Base-by-base conservation (phyloP, 2,329 filamentous ascomycete genomes). In the Byssoonygena ceratinophila region DNA sequence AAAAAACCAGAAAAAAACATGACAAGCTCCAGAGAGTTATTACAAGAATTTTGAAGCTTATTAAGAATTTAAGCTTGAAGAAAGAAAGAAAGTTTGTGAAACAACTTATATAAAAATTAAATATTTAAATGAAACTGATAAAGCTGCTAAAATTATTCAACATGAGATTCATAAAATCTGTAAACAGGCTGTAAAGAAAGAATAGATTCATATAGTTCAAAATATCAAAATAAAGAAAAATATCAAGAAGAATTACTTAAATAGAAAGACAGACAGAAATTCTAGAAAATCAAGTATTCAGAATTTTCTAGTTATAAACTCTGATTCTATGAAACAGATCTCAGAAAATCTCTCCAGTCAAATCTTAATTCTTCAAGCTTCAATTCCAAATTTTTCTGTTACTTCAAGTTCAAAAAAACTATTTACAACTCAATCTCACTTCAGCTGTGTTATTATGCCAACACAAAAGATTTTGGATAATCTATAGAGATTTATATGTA, bases 11-110 rank as follows among this genome's bases (percentile, higher is more conserved):
- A 20, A 43, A 31, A 22, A 8, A 50, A 50, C 16, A 40, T 34
- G 11, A 46, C 12, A 54, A 54, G 41, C 40, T 51, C 18, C 40
- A 54, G 48, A n/a, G 44, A 14, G 32, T 12, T 14, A 47, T 51
- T 41, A 2, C 18, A 12, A 41, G 36, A 8, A 4, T 36, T 9
- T 14, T 32, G 14, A 23, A 49, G 27, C 18, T 18, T 14, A 4
- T 11, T 14, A 31, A n/a, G n/a, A n/a, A n/a, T n/a, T n/a, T n/a
- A n/a, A 23, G 20, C 16, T n/a, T 31, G 2, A 20, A 36, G 11
- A 32, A 39, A 29, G 22, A 11, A 16, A 54, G n/a, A 25, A 0
- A 44, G 16, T 16, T 40, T 9, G n/a, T 18, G n/a, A 48, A 39
- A 16, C 8, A 31, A 25, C 18, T 22, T 18, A 22, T 29, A n/a